phyloP scores from a whole-genome alignment of 2,329 filamentous ascomycete species.

The Emericellopsis atlantica region DNA sequence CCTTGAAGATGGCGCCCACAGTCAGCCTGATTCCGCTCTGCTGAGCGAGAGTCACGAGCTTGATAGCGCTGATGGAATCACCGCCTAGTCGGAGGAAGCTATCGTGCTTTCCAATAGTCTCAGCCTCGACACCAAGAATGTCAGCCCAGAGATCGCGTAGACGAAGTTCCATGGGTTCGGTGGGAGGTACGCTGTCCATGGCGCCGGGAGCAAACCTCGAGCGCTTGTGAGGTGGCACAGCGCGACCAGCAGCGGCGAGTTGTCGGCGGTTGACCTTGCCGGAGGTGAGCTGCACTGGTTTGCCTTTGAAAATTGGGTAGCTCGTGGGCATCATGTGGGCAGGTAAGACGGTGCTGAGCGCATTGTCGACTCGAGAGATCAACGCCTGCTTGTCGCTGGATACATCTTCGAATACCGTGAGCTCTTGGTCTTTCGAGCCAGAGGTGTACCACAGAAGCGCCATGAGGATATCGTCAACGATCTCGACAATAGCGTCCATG shows the following conservation, averaged over 20 bases:
- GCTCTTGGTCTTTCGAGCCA: not conserved
- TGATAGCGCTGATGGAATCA: conserved; percentile 7
- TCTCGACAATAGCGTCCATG: conserved; percentile 1
- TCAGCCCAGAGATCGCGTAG: conserved; percentile 3
- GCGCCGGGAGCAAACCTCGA: not conserved
- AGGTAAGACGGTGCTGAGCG: not conserved
- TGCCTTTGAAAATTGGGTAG: conserved; percentile 5
- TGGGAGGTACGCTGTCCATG: not conserved
- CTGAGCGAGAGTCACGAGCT: conserved; percentile 1
- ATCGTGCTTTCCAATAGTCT: conserved; percentile 3
- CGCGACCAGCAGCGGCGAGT: too few relatives aligned
- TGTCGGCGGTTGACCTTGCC: conserved; percentile 5
- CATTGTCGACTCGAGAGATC: not conserved
- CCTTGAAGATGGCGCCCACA: conserved; percentile 4
- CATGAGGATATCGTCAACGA: not conserved
- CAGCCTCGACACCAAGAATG: not conserved
- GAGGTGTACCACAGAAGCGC: not conserved
- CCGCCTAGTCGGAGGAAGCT: conserved; percentile 7
- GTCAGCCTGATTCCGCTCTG: conserved; percentile 1
- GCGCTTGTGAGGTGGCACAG: not conserved
- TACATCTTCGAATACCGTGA: not conserved
- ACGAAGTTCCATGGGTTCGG: conserved; percentile 3
- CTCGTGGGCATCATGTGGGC: conserved; percentile 6
- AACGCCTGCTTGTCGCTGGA: not conserved
- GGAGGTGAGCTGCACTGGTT: conserved; percentile 4